Conservation (phyloP, 1,139 yeast genomes). For the Sugiyamaella castrensis region DNA sequence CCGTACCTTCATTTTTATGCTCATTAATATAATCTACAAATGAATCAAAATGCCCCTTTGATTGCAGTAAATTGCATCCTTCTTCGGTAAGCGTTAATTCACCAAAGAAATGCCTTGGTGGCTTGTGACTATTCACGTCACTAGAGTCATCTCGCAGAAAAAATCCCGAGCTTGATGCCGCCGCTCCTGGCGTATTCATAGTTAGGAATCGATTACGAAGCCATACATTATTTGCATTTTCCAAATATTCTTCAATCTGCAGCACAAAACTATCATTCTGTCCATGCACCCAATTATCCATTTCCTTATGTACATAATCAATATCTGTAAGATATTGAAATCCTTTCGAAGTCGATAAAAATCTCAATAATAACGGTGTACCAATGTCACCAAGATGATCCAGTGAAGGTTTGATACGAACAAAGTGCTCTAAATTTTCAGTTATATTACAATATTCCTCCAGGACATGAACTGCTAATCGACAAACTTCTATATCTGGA, state of each 20-base stretch:
- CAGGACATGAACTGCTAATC: constrained; percentile 52
- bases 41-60: constrained; percentile 47
- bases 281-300: constrained; percentile 58
- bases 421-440: constrained; percentile 45
- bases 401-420: constrained; percentile 46
- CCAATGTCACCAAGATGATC: constrained; percentile 47
- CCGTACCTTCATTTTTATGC: constrained; percentile 33
- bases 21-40: constrained; percentile 44
- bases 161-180: constrained; percentile 7
- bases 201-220: constrained; percentile 8
- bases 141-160: constrained; percentile 5
- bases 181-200: constrained; percentile 2
- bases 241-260: constrained; percentile 48
- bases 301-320: constrained; percentile 54
- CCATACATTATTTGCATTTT: constrained; percentile 28
- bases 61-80: constrained; percentile 55
- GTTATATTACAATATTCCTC: constrained; percentile 47
- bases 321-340: constrained; percentile 50
- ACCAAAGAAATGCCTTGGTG: constrained; percentile 75
- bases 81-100: constrained; percentile 77
- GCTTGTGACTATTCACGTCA: constrained; percentile 9
- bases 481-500: constrained; percentile 53
- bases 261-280: constrained; percentile 52
- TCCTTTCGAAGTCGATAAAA: constrained; percentile 56
- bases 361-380: constrained; percentile 49